phyloP scores from a whole-genome alignment of 768 basidiomycete genomes.

The Lyophyllum shimeji region DNA sequence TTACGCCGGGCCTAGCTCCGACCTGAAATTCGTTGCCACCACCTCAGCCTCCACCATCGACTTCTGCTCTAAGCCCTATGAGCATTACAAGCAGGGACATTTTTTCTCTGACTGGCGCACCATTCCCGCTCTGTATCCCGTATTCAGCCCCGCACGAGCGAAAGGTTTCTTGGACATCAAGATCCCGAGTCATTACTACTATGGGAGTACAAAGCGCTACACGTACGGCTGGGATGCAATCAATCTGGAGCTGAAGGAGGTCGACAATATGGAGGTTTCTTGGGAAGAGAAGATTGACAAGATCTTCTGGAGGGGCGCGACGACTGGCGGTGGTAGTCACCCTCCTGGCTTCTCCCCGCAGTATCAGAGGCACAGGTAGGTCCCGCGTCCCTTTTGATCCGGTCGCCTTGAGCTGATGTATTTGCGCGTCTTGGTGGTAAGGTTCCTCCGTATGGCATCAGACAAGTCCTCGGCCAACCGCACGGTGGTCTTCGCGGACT shows the following conservation, averaged over 20 bases:
- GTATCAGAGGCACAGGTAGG: conserved; percentile 85
- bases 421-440: conserved; percentile 38
- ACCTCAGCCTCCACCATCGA: conserved; percentile 64
- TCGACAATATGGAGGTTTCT: conserved; percentile 83
- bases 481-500: conserved; percentile 70
- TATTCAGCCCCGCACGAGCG: conserved; percentile 94
- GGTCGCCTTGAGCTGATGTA: conserved; percentile 18
- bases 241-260: conserved; percentile 66
- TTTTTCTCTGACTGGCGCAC: conserved; percentile 95
- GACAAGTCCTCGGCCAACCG: conserved; percentile 49
- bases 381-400: conserved; percentile 9
- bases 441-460: conserved; percentile 79
- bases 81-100: conserved; percentile 87
- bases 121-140: conserved; percentile 86
- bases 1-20: conserved; percentile 36
- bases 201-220: conserved; percentile 75
- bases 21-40: conserved; percentile 61
- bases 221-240: conserved; percentile 89
- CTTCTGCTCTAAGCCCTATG: conserved; percentile 81
- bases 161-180: conserved; percentile 86
- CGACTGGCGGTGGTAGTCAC: conserved; percentile 89
- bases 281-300: conserved; percentile 89
- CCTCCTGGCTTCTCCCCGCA: conserved; percentile 79
- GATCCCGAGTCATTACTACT: conserved; percentile 82
- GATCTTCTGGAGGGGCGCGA: conserved; percentile 86